phyloP scores from a whole-genome alignment of 2,329 filamentous ascomycete species.

The Epichloe sp. region DNA sequence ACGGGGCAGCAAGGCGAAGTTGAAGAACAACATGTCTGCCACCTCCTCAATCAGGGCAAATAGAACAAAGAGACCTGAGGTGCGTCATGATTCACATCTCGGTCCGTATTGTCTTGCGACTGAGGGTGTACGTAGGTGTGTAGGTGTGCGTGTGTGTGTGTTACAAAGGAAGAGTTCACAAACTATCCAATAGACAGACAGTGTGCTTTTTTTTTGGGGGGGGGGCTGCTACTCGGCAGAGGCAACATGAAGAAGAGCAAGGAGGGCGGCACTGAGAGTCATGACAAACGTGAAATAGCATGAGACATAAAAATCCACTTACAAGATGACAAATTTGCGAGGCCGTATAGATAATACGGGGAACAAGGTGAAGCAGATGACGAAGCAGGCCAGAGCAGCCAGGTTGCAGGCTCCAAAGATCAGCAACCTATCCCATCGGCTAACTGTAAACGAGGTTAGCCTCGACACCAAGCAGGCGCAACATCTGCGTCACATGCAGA shows the following conservation, averaged over 20 bases:
- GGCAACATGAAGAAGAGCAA: neutral
- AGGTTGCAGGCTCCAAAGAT: slow-evolving; percentile 87
- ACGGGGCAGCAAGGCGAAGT: neutral
- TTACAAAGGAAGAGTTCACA: neutral
- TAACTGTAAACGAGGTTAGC: slow-evolving; percentile 51
- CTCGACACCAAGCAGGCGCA: slow-evolving; percentile 27
- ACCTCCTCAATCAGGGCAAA: neutral
- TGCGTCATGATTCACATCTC: neutral
- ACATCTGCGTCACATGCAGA: slow-evolving; percentile 29
- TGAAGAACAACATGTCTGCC: neutral
- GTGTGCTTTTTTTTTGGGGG: too few species aligned
- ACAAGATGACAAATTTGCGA: slow-evolving; percentile 94
- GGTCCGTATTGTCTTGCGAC: neutral
- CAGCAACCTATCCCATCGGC: slow-evolving; percentile 89
- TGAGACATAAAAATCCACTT: slow-evolving; percentile 37
- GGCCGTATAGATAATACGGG: slow-evolving; percentile 69
- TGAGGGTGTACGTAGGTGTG: neutral
- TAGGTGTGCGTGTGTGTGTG: neutral
- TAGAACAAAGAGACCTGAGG: neutral
- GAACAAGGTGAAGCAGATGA: slow-evolving; percentile 83
- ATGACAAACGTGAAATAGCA: slow-evolving; percentile 6
- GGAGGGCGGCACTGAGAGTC: neutral
- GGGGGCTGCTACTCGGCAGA: neutral
- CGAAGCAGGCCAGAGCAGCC: slow-evolving; percentile 80
- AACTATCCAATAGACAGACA: neutral